These are phyloP conservation scores for Volutella citrinella DNA, from an alignment of 2,329 filamentous ascomycete genomes.

Conservation along the genomic window DNA sequence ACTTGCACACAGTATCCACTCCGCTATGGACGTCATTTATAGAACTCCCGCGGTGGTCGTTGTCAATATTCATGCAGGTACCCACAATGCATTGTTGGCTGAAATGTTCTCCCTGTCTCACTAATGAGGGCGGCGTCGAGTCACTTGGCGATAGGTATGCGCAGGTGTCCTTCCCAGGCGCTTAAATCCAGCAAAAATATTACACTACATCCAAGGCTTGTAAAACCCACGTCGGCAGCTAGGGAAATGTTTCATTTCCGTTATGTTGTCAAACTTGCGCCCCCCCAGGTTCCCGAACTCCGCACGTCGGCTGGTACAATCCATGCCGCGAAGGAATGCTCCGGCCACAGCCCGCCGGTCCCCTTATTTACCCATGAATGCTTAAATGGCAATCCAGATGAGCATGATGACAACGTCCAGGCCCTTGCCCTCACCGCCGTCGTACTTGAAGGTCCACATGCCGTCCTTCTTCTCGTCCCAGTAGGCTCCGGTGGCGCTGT, in stretches of 20 bases:
- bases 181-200: slow-evolving; percentile 20
- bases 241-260: slow-evolving; percentile 21
- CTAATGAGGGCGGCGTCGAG: too few species aligned
- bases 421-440: slow-evolving; percentile 63
- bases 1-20: too few species aligned
- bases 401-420: slow-evolving; percentile 69
- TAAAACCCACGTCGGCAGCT: slow-evolving; percentile 19
- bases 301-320: slow-evolving; percentile 23
- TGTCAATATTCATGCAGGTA: too few species aligned
- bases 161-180: too few species aligned
- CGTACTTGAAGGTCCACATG: slow-evolving; percentile 87
- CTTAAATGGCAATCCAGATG: slow-evolving; percentile 72
- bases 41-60: too few species aligned
- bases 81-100: too few species aligned
- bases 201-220: slow-evolving; percentile 27
- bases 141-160: too few species aligned
- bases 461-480: slow-evolving; percentile 91
- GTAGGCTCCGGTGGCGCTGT: slow-evolving; percentile 79
- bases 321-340: slow-evolving; percentile 14
- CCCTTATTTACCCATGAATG: too few species aligned
- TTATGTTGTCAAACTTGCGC: slow-evolving; percentile 23
- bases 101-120: too few species aligned
- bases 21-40: too few species aligned
- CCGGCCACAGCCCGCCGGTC: too few species aligned
- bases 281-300: slow-evolving; percentile 27